phyloP scores from a whole-genome alignment of 1,284 basidiomycete genomes.

The Heterobasidion occidentale region DNA sequence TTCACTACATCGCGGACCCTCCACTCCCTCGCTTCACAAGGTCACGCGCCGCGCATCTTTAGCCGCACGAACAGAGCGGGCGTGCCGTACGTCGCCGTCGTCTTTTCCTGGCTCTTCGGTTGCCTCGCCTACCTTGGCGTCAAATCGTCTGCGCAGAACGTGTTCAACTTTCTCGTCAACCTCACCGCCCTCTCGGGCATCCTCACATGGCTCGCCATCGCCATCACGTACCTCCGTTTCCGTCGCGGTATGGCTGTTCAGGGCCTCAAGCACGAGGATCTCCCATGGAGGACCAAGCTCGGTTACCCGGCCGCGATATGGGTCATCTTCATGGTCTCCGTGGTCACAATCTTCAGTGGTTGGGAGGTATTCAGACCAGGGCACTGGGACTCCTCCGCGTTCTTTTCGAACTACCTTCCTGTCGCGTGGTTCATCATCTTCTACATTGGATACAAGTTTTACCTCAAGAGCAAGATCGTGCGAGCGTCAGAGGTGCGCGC shows the following conservation, averaged over 20 bases:
- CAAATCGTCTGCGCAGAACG: conserved; percentile 44
- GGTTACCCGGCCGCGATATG: conserved; percentile 56
- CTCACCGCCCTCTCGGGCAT: conserved; percentile 59
- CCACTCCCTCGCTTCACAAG: conserved; percentile 70
- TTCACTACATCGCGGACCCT: conserved; percentile 79
- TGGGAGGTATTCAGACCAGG: conserved; percentile 71
- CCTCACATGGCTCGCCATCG: conserved; percentile 83
- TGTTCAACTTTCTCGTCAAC: conserved; percentile 57
- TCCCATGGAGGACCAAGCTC: conserved; percentile 46
- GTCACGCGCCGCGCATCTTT: conserved; percentile 77
- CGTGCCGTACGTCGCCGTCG: conserved; percentile 68
- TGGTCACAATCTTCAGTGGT: conserved; percentile 56
- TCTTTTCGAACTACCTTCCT: conserved; percentile 74
- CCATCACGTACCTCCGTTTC: conserved; percentile 76
- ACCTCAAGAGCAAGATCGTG: conserved; percentile 39
- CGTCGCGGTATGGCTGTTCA: conserved; percentile 69
- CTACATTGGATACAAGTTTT: conserved; percentile 52
- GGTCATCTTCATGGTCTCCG: conserved; percentile 57
- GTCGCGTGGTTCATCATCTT: conserved; percentile 70
- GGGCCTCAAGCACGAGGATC: conserved; percentile 52
- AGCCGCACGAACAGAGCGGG: conserved; percentile 59
- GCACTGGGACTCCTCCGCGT: conserved; percentile 49
- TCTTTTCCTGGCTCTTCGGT: conserved; percentile 63
- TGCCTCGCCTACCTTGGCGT: conserved; percentile 67
- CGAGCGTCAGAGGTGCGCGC: conserved; percentile 31